phyloP scores from a whole-genome alignment of 179 eudicot species.

The Gypsophila paniculata region DNA sequence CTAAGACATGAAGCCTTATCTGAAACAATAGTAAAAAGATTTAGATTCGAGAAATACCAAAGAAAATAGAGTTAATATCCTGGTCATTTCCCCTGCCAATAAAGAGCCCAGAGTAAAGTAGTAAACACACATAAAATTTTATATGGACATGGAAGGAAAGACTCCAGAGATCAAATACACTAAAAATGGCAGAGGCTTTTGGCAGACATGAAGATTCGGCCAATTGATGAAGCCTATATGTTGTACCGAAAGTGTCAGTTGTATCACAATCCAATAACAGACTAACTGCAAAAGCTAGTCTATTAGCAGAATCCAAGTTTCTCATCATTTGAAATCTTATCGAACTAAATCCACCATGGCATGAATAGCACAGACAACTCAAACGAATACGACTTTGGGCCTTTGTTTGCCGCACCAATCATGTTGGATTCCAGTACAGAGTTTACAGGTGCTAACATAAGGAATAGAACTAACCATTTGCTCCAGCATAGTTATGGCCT shows the following conservation, averaged over 20 bases:
- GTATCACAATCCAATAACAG: background rate
- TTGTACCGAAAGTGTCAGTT: background rate
- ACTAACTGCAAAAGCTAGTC: background rate
- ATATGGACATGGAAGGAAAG: background rate
- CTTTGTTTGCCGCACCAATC: background rate
- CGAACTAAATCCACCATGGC: constrained; percentile 7
- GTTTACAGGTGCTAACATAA: constrained; percentile 15
- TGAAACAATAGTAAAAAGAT: constrained; percentile 36
- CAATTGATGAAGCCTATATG: background rate
- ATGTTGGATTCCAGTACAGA: background rate
- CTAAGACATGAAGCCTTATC: constrained; percentile 94
- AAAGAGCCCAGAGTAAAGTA: background rate
- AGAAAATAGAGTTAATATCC: background rate
- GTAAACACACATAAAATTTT: background rate
- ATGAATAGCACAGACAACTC: constrained; percentile 9
- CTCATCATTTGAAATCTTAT: constrained; percentile 7
- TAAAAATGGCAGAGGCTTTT: background rate
- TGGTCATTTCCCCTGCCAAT: constrained; percentile 1
- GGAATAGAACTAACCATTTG: constrained; percentile 72
- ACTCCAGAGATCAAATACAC: constrained; percentile 8
- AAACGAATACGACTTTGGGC: background rate
- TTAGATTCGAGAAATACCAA: background rate
- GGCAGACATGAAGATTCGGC: background rate
- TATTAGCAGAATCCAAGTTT: constrained; percentile 2
- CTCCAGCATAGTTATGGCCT: constrained; percentile 89